These are phyloP conservation scores for Pythium aphanidermatum DNA, from an alignment of 352 stramenopile genomes.

Conservation along the genomic window DNA sequence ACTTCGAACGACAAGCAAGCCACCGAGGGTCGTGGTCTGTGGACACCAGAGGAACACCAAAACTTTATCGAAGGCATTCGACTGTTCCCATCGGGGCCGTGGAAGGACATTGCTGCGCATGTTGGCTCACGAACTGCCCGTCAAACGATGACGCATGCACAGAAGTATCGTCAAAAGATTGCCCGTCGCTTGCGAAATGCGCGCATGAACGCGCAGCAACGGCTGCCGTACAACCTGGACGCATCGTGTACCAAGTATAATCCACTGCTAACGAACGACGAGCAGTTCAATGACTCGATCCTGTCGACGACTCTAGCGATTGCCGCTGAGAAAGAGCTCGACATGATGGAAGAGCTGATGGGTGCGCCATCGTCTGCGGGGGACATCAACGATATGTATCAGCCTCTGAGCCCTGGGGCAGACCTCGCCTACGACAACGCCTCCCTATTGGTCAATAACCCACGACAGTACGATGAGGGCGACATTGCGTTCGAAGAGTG, in stretches of 20 bases:
- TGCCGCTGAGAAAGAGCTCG: constrained; percentile 58
- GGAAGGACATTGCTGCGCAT: constrained; percentile 74
- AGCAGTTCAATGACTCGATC: constrained; percentile 80
- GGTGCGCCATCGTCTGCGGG: constrained; percentile 7
- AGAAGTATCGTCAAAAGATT: constrained; percentile 86
- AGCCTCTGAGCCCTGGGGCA: constrained; percentile 32
- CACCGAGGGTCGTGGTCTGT: constrained; percentile 55
- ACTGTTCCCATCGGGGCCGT: constrained; percentile 64
- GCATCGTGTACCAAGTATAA: constrained; percentile 58
- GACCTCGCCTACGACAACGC: constrained; percentile 4
- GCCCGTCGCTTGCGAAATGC: constrained; percentile 60
- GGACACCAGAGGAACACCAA: constrained; percentile 66
- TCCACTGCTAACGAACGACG: constrained; percentile 58
- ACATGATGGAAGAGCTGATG: constrained; percentile 40
- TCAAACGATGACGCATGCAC: constrained; percentile 78
- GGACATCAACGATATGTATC: constrained; percentile 21
- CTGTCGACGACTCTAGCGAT: constrained; percentile 70
- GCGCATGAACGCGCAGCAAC: constrained; percentile 59
- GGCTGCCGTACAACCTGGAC: constrained; percentile 61
- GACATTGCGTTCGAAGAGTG: constrained; percentile 77
- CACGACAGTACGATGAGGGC: constrained; percentile 34
- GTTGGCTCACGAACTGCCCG: constrained; percentile 64
- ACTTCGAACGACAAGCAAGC: constrained; percentile 24
- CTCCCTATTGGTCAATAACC: constrained; percentile 28
- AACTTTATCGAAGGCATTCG: constrained; percentile 76